phyloP scores from a whole-genome alignment of 2,329 filamentous ascomycete genomes.

The Neoascochyta sp. region DNA sequence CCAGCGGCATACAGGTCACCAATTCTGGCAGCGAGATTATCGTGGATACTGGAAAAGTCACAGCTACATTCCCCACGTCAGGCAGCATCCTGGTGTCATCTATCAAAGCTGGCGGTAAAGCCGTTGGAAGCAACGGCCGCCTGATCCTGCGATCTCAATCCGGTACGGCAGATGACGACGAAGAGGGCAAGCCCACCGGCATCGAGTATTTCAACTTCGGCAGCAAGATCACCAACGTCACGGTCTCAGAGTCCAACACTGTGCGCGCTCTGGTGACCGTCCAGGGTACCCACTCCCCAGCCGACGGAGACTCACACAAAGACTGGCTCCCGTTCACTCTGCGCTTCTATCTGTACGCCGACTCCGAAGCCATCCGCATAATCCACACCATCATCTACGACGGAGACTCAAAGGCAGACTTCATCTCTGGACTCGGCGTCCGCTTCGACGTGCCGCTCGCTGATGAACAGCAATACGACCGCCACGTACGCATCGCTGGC shows the following conservation, averaged over 20 bases:
- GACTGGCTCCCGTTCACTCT: slow-evolving; percentile 55
- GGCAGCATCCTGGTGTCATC: slow-evolving; percentile 29
- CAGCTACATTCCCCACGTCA: slow-evolving; percentile 32
- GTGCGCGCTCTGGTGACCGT: slow-evolving; percentile 50
- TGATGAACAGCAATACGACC: slow-evolving; percentile 54
- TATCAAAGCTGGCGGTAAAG: slow-evolving; percentile 41
- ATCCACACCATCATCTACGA: slow-evolving; percentile 58
- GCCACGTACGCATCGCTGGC: slow-evolving; percentile 56
- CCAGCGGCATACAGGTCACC: slow-evolving; percentile 21
- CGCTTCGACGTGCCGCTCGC: slow-evolving; percentile 54
- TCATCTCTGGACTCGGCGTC: slow-evolving; percentile 54
- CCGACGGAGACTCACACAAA: slow-evolving; percentile 31
- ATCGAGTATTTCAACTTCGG: slow-evolving; percentile 48
- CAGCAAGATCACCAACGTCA: slow-evolving; percentile 51
- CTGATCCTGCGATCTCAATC: slow-evolving; percentile 54
- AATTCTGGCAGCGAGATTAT: slow-evolving; percentile 21
- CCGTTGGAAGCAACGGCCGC: slow-evolving; percentile 36
- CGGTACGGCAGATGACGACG: slow-evolving; percentile 41
- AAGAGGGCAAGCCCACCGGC: slow-evolving; percentile 32
- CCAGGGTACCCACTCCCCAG: slow-evolving; percentile 36
- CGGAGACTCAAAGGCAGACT: slow-evolving; percentile 48
- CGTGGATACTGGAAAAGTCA: slow-evolving; percentile 34
- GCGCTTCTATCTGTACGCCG: slow-evolving; percentile 58
- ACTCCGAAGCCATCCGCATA: slow-evolving; percentile 54
- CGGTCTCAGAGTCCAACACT: slow-evolving; percentile 44